phyloP scores from a whole-genome alignment of 148 eudicot genomes.

The Persicaria tinctoria region DNA sequence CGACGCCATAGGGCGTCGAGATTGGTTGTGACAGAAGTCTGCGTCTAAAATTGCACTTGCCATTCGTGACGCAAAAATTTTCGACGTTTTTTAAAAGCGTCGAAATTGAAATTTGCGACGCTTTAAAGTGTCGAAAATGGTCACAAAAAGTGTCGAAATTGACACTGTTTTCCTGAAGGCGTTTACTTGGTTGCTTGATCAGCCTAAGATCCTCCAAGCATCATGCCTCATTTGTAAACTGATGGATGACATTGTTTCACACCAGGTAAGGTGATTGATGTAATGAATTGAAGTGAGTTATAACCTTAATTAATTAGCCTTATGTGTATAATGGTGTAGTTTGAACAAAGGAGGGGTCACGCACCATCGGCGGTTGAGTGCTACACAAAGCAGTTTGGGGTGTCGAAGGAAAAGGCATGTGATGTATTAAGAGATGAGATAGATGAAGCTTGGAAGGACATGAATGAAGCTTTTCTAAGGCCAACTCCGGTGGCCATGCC shows the following conservation, averaged over 20 bases:
- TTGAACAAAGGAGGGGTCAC: neutral
- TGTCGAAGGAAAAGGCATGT: neutral
- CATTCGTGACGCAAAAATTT: too few relatives aligned
- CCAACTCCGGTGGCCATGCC: neutral
- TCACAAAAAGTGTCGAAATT: too few relatives aligned
- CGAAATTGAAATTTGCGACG: too few relatives aligned
- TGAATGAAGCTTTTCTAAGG: neutral
- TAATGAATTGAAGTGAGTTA: too few relatives aligned
- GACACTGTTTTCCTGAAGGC: too few relatives aligned
- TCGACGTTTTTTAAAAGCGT: too few relatives aligned
- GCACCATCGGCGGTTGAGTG: neutral
- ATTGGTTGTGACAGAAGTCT: too few relatives aligned
- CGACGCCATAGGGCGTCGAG: too few relatives aligned
- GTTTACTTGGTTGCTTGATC: slow-evolving; percentile 1
- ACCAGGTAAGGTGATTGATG: neutral
- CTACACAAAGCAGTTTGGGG: neutral
- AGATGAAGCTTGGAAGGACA: neutral
- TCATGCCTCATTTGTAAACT: neutral
- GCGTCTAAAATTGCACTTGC: too few relatives aligned
- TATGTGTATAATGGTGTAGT: neutral
- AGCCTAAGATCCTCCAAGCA: slow-evolving; percentile 1
- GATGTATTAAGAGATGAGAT: neutral
- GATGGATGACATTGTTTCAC: slow-evolving; percentile 14
- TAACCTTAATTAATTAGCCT: too few relatives aligned
- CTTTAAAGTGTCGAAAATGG: too few relatives aligned